Conservation (phyloP, 345 rosid species). For the Diplotaxis tenuifolia region DNA sequence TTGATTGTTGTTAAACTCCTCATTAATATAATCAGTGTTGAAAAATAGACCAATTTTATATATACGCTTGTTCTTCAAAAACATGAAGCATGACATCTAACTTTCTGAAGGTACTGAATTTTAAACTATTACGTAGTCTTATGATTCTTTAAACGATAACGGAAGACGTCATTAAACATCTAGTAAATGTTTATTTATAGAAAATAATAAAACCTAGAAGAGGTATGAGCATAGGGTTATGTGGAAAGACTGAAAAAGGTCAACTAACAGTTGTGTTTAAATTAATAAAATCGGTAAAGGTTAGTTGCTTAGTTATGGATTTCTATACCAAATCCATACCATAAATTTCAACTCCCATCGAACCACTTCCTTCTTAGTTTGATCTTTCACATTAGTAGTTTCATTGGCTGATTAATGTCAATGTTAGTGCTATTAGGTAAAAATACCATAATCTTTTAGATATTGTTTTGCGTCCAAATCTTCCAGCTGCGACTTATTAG, state of each 20-base stretch:
- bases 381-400: not conserved
- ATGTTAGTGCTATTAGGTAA: not conserved
- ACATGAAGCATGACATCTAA: not conserved
- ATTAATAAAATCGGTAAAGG: not conserved
- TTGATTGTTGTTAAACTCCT: not conserved
- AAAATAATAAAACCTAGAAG: not conserved
- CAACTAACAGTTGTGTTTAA: conserved; percentile 13
- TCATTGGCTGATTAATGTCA: not conserved
- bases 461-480: not conserved
- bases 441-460: not conserved
- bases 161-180: not conserved
- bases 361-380: conserved; percentile 24
- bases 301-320: conserved; percentile 20
- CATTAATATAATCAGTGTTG: not conserved
- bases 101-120: not conserved
- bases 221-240: not conserved
- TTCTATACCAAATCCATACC: conserved; percentile 37
- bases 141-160: not conserved
- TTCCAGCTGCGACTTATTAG: not conserved
- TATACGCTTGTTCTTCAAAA: not conserved
- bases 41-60: not conserved
- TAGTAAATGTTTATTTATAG: not conserved
- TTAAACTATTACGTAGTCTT: not conserved
- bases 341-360: conserved; percentile 31
- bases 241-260: conserved; percentile 1